phyloP scores from a whole-genome alignment of 495 filamentous ascomycete species.

The Lindgomyces ingoldianus region DNA sequence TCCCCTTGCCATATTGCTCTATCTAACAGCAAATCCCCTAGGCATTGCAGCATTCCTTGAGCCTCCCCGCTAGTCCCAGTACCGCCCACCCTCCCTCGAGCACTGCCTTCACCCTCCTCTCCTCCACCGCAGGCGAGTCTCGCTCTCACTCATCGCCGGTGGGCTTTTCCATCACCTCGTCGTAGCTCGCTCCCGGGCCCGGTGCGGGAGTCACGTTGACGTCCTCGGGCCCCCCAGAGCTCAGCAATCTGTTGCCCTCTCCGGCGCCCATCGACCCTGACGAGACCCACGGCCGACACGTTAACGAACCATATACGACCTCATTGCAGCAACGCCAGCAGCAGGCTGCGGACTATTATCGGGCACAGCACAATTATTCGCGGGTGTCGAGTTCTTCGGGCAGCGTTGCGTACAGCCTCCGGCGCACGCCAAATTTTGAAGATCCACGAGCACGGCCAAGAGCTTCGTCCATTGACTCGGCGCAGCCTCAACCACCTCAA shows the following conservation, averaged over 20 bases:
- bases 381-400: conserved; percentile 56
- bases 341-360: conserved; percentile 43
- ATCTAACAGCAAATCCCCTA: conserved; percentile 22
- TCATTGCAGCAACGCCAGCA: conserved; percentile 61
- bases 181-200: conserved; percentile 16
- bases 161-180: conserved; percentile 10
- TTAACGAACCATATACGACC: conserved; percentile 58
- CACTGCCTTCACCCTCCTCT: background rate
- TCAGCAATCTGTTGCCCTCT: conserved; percentile 37
- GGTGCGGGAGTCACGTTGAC: conserved; percentile 32
- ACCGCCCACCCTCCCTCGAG: conserved; percentile 3
- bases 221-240: conserved; percentile 30
- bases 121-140: background rate
- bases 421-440: conserved; percentile 53
- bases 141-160: conserved; percentile 4
- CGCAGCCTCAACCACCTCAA: conserved; percentile 44
- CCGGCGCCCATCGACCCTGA: conserved; percentile 36
- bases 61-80: conserved; percentile 25
- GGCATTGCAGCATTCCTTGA: conserved; percentile 33
- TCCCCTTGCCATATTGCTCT: conserved; percentile 28
- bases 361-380: conserved; percentile 41
- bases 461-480: conserved; percentile 39
- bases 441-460: conserved; percentile 41
- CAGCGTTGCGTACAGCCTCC: conserved; percentile 52
- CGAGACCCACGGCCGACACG: conserved; percentile 59